Conservation (phyloP, 192 early-diverging fungal species). For the Kappamyces sp. region DNA sequence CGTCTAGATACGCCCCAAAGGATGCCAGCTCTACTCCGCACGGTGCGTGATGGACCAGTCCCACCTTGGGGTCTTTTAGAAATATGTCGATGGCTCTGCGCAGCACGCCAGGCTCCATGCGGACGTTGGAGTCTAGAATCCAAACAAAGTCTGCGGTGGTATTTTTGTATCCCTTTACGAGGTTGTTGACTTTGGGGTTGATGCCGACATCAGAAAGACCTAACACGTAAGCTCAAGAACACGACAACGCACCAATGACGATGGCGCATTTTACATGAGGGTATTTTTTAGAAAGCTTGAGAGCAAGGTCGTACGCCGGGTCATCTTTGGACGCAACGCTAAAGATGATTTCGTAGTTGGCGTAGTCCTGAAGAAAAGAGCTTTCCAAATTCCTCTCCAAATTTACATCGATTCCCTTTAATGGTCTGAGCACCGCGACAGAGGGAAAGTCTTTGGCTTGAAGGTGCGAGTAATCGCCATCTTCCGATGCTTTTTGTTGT, state of each 20-base stretch:
- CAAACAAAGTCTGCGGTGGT: constrained; percentile 86
- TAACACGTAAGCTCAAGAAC: constrained; percentile 17
- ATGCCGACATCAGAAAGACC: constrained; percentile 69
- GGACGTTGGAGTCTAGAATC: constrained; percentile 92
- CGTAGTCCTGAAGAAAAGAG: constrained; percentile 85
- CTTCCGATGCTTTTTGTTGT: too few species aligned
- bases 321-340: constrained; percentile 76
- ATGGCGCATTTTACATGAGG: constrained; percentile 70
- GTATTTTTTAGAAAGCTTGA: constrained; percentile 61
- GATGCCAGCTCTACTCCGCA: constrained; percentile 66
- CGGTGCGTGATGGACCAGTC: constrained; percentile 93
- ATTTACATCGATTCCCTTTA: constrained; percentile 88
- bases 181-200: constrained; percentile 96
- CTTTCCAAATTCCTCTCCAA: constrained; percentile 76
- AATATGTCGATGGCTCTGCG: constrained; percentile 77
- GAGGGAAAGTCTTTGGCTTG: constrained; percentile 43
- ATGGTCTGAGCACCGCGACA: constrained; percentile 87
- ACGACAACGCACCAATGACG: constrained; percentile 60
- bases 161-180: constrained; percentile 73
- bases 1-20: constrained; percentile 79
- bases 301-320: constrained; percentile 72
- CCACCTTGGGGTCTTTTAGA: constrained; percentile 59
- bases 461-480: not conserved
- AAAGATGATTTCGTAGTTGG: constrained; percentile 82
- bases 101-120: constrained; percentile 68